A percentile compares a stretch with the other conserved stretches of the same genome.
Conservation (phyloP, 345 rosid species). For the Gossypium thurberi region DNA sequence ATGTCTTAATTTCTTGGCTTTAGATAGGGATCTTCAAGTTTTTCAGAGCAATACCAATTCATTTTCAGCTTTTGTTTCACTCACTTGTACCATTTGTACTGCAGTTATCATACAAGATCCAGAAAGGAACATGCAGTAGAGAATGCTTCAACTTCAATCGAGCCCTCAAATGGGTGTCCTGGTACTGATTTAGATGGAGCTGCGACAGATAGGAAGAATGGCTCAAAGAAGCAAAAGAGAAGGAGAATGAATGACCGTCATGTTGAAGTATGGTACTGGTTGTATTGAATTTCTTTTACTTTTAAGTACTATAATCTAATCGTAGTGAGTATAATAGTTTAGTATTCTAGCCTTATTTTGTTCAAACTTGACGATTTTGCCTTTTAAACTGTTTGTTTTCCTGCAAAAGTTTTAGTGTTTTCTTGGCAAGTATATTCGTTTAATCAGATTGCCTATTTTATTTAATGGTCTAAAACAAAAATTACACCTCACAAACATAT, state of each 20-base stretch:
- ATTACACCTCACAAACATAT: not conserved
- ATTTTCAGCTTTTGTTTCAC: not conserved
- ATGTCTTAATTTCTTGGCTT: not conserved
- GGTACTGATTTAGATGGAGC: not conserved
- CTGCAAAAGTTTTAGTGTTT: no score
- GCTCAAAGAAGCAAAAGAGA: slow-evolving; percentile 19
- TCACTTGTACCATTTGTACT: not conserved
- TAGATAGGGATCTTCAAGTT: not conserved
- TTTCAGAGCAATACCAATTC: not conserved
- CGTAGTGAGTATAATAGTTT: not conserved
- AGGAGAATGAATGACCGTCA: slow-evolving; percentile 16
- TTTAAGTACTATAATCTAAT: not conserved
- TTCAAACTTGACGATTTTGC: not conserved
- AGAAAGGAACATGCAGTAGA: slow-evolving; percentile 7
- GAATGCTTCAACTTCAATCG: slow-evolving; percentile 16
- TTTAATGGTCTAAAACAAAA: not conserved
- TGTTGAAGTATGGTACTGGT: slow-evolving; percentile 20
- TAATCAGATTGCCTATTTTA: not conserved
- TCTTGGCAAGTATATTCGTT: not conserved
- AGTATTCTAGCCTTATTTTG: not conserved
- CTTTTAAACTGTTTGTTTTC: not conserved
- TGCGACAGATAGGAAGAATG: slow-evolving; percentile 1
- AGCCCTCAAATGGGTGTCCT: slow-evolving; percentile 14
- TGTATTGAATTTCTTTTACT: not conserved
- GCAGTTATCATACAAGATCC: not conserved